Conservation (phyloP, 345 rosid species). For the Pugionium dolabratum region DNA sequence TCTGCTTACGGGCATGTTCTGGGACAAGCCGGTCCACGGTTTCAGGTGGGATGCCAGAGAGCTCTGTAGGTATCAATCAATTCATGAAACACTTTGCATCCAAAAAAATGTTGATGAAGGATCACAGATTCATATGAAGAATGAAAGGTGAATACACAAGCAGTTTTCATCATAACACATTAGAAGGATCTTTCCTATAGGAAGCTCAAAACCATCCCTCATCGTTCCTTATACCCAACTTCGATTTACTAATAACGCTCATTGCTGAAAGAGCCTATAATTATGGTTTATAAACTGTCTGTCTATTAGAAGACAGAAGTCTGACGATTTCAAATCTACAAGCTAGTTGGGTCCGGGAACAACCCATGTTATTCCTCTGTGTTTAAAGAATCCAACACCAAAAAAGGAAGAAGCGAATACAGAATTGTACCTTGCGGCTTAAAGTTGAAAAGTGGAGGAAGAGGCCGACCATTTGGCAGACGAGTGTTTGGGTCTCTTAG, state of each 20-base stretch:
- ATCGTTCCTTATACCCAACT: background rate
- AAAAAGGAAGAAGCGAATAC: background rate
- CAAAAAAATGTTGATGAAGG: background rate
- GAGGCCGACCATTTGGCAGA: constrained; percentile 91
- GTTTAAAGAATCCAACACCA: no score
- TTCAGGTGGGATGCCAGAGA: constrained; percentile 70
- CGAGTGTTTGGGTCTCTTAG: constrained; percentile 85
- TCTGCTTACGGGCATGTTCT: constrained; percentile 87
- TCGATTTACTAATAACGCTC: background rate
- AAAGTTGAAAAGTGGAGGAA: constrained; percentile 87
- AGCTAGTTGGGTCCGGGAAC: no score
- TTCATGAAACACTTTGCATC: background rate
- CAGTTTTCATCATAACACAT: background rate
- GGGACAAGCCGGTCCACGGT: constrained; percentile 69
- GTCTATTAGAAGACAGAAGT: no score
- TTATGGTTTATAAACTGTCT: no score
- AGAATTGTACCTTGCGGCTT: constrained; percentile 63
- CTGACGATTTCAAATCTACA: background rate
- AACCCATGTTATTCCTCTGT: no score
- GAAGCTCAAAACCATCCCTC: background rate
- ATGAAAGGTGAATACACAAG: background rate
- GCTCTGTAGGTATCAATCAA: constrained; percentile 49
- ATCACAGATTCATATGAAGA: background rate
- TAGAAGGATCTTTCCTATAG: background rate
- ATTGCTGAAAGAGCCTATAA: background rate